These are phyloP conservation scores for Hypoxylon rubiginosum DNA, from an alignment of 2,329 filamentous ascomycete species.

Conservation along the genomic window DNA sequence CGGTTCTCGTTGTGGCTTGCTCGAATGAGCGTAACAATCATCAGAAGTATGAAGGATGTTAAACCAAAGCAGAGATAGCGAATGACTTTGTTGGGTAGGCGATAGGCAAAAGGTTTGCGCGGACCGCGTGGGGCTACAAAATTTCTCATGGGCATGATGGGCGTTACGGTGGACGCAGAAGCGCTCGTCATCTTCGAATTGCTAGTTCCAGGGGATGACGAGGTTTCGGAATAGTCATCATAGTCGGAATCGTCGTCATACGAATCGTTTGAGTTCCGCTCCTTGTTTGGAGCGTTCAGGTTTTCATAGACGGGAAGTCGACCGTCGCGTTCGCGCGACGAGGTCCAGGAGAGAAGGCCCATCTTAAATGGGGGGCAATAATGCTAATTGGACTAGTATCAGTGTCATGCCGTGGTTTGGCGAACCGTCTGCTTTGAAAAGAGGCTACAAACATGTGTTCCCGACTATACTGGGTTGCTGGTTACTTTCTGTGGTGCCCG, in stretches of 20 bases:
- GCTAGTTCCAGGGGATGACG: slow-evolving; percentile 61
- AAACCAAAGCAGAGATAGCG: slow-evolving; percentile 83
- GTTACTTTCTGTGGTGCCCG: slow-evolving; percentile 8
- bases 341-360: slow-evolving; percentile 63
- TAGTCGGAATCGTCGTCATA: slow-evolving; percentile 60
- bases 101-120: slow-evolving; percentile 63
- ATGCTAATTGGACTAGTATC: slow-evolving; percentile 16
- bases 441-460: slow-evolving; percentile 30
- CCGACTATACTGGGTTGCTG: slow-evolving; percentile 11
- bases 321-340: slow-evolving; percentile 61
- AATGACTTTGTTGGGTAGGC: slow-evolving; percentile 79
- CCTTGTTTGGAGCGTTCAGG: slow-evolving; percentile 59
- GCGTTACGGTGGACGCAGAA: slow-evolving; percentile 58
- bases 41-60: slow-evolving; percentile 76
- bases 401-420: slow-evolving; percentile 12
- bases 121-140: slow-evolving; percentile 52
- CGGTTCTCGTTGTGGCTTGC: slow-evolving; percentile 79
- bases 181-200: slow-evolving; percentile 66
- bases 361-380: slow-evolving; percentile 54
- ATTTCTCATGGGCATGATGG: slow-evolving; percentile 60
- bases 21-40: slow-evolving; percentile 81
- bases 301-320: slow-evolving; percentile 67
- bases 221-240: slow-evolving; percentile 57
- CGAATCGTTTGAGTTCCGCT: slow-evolving; percentile 65
- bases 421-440: slow-evolving; percentile 4